phyloP scores from a whole-genome alignment of 2,329 filamentous ascomycete genomes.

The Truncatella angustata region DNA sequence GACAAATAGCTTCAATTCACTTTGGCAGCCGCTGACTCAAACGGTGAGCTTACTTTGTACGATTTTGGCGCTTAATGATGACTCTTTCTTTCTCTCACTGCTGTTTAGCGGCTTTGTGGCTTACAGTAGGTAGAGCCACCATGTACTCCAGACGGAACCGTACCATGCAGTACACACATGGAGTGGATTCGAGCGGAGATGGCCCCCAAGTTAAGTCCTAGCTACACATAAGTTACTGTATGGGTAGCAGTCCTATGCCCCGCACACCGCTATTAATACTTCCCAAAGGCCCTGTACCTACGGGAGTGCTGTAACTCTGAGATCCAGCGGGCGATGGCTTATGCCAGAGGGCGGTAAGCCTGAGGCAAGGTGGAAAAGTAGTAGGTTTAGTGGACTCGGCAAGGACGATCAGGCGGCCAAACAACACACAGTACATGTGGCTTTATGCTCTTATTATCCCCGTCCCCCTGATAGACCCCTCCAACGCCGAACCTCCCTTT shows the following conservation, averaged over 20 bases:
- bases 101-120: background rate
- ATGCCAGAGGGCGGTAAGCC: too few species aligned
- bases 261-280: slow-evolving; percentile 5
- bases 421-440: slow-evolving; percentile 9
- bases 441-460: slow-evolving; percentile 3
- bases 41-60: background rate
- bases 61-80: background rate
- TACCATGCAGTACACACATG: too few species aligned
- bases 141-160: too few species aligned
- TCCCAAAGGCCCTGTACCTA: background rate
- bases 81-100: slow-evolving; percentile 2
- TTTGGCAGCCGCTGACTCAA: background rate
- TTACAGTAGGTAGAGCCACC: background rate
- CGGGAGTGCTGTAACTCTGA: too few species aligned
- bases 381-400: too few species aligned
- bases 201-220: background rate
- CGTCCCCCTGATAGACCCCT: background rate
- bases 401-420: too few species aligned
- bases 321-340: too few species aligned
- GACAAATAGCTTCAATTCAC: background rate
- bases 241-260: background rate
- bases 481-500: slow-evolving; percentile 1
- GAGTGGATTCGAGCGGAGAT: background rate
- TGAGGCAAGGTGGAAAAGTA: too few species aligned
- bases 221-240: too few species aligned